phyloP scores from a whole-genome alignment of 192 early-diverging fungal species.

The Coemansia sp. region DNA sequence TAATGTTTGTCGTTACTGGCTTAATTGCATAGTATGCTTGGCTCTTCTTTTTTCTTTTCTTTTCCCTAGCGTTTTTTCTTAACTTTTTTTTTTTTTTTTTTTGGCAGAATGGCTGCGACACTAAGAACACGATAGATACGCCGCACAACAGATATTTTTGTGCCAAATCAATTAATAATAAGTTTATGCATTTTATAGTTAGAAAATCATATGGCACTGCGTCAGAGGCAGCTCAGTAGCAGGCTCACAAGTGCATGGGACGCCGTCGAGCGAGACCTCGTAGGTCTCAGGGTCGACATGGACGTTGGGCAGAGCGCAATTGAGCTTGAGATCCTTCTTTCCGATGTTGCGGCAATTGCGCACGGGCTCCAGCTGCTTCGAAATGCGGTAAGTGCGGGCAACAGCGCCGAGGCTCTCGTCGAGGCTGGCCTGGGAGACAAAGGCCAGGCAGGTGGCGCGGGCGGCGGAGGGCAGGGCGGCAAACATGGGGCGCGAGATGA shows the following conservation, averaged over 20 bases:
- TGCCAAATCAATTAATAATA: too few species aligned
- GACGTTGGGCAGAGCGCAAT: constrained; percentile 73
- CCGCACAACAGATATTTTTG: too few species aligned
- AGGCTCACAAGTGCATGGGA: constrained; percentile 66
- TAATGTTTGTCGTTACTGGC: too few species aligned
- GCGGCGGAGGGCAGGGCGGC: constrained; percentile 66
- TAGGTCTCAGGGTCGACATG: constrained; percentile 93
- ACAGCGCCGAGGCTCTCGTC: constrained; percentile 50
- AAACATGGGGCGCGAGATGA: constrained; percentile 85
- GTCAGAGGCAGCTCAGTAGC: constrained; percentile 69
- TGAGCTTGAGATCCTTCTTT: constrained; percentile 88
- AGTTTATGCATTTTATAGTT: not conserved
- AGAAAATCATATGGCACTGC: constrained; percentile 55
- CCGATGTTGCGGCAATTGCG: constrained; percentile 72
- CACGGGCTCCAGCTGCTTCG: constrained; percentile 71
- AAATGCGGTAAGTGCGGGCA: constrained; percentile 60
- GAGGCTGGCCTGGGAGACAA: constrained; percentile 79
- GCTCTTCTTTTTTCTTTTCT: too few species aligned
- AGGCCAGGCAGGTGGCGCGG: constrained; percentile 66
- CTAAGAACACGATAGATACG: too few species aligned
- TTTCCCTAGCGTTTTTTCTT: too few species aligned
- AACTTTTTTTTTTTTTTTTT: too few species aligned
- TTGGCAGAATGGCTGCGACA: too few species aligned
- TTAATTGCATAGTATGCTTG: too few species aligned
- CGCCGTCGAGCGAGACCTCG: constrained; percentile 78